These are phyloP conservation scores for Botryotinia globosa DNA, from an alignment of 2,329 filamentous ascomycete genomes.

Conservation along the genomic window DNA sequence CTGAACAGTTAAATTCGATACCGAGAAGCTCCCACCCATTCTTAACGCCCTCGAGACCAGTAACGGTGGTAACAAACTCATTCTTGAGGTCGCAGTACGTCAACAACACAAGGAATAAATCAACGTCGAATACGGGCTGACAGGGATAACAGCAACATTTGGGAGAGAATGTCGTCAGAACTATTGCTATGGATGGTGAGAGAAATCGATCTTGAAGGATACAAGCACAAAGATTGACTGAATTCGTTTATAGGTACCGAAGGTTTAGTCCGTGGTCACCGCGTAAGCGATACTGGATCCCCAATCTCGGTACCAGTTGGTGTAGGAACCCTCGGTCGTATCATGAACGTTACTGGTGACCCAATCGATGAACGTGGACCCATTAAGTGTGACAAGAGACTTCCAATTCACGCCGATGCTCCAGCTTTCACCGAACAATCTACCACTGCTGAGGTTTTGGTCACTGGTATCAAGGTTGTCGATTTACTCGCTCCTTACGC, in stretches of 20 bases:
- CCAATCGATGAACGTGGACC: conserved; percentile 99
- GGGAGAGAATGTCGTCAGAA: conserved; percentile 97
- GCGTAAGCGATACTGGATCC: conserved; percentile 81
- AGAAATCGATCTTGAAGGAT: conserved; percentile 27
- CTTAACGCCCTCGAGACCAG: conserved; percentile 91
- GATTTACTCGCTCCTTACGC: conserved; percentile 98
- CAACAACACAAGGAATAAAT: conserved; percentile 26
- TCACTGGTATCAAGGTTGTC: conserved; percentile 99
- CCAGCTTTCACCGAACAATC: conserved; percentile 94
- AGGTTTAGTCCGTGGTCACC: conserved; percentile 93
- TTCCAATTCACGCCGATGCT: conserved; percentile 91
- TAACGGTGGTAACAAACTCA: conserved; percentile 91
- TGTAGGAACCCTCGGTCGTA: conserved; percentile 89
- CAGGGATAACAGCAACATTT: conserved; percentile 79
- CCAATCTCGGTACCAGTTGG: conserved; percentile 98
- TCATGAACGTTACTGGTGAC: conserved; percentile 99
- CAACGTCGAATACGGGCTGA: conserved; percentile 39
- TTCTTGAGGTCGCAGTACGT: conserved; percentile 93
- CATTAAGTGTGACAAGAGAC: conserved; percentile 85
- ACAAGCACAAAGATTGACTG: conserved; percentile 30
- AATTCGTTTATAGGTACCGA: conserved; percentile 72
- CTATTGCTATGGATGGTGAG: conserved; percentile 99
- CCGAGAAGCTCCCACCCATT: conserved; percentile 89
- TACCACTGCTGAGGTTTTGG: conserved; percentile 91
- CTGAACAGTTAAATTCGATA: conserved; percentile 87